Evolutionary conservation across 495 filamentous ascomycete genomes (phyloP).

Genomic region (Penicillium riverlandense): DNA sequence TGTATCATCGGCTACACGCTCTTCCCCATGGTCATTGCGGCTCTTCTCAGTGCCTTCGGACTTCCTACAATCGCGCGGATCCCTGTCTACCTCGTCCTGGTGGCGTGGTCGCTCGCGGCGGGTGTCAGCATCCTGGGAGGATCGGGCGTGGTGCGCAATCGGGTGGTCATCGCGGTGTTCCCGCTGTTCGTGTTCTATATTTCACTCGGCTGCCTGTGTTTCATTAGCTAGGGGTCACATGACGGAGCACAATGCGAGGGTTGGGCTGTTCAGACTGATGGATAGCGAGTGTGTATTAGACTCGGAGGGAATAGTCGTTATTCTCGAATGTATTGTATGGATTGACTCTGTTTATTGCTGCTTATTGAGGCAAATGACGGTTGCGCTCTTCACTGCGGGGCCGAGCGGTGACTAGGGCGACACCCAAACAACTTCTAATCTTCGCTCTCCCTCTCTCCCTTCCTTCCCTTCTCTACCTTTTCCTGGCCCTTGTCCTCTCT

Average conservation of each 20-base stretch:
- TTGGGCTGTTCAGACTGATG: no score
- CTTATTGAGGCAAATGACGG: background rate
- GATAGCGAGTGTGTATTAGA: background rate
- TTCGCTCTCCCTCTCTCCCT: background rate
- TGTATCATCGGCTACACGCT: slow-evolving; percentile 98
- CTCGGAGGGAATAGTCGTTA: background rate
- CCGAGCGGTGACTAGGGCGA: slow-evolving; percentile 16
- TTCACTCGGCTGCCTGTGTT: slow-evolving; percentile 86
- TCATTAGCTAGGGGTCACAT: slow-evolving; percentile 64
- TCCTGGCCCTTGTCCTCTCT: background rate
- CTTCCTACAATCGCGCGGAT: slow-evolving; percentile 73
- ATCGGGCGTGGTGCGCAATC: slow-evolving; percentile 88
- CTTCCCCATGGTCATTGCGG: slow-evolving; percentile 94
- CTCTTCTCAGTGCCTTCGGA: slow-evolving; percentile 74
- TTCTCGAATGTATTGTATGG: background rate
- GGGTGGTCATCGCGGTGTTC: slow-evolving; percentile 91
- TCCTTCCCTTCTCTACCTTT: background rate
- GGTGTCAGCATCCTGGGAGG: slow-evolving; percentile 94
- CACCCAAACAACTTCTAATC: slow-evolving; percentile 2
- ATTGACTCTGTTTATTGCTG: background rate
- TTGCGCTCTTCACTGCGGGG: slow-evolving; percentile 7
- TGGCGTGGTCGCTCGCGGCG: slow-evolving; percentile 88
- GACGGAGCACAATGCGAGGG: background rate
- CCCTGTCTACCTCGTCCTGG: slow-evolving; percentile 80
- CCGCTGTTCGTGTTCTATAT: slow-evolving; percentile 96